Evolutionary conservation across 441 rosid species (phyloP).

Genomic region (Aquilaria agallochum): DNA sequence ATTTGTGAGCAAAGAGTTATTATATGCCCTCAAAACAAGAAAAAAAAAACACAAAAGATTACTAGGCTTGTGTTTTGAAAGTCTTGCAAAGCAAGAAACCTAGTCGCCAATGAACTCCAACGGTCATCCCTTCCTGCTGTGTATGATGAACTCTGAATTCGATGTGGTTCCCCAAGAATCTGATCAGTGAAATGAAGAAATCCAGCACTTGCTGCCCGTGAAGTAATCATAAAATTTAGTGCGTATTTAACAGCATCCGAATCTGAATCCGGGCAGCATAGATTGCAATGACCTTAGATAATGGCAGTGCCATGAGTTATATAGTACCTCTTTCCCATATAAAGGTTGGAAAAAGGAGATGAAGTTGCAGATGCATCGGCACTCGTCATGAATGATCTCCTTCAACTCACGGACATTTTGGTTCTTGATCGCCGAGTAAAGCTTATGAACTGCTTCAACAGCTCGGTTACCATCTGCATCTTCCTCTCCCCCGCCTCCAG

Average conservation of each 20-base stretch:
- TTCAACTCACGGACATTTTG: slow-evolving; percentile 44
- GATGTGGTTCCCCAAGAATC: slow-evolving; percentile 45
- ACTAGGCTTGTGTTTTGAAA: not conserved
- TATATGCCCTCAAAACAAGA: not conserved
- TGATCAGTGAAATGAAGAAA: slow-evolving; percentile 48
- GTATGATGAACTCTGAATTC: slow-evolving; percentile 55
- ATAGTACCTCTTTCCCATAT: slow-evolving; percentile 65
- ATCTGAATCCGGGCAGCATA: too few relatives aligned
- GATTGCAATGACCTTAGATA: not conserved
- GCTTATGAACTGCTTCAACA: slow-evolving; percentile 56
- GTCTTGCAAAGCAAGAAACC: slow-evolving; percentile 27
- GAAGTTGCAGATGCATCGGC: slow-evolving; percentile 61
- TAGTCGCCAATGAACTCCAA: slow-evolving; percentile 64
- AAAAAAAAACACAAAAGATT: slow-evolving; percentile 2
- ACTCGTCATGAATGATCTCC: slow-evolving; percentile 63
- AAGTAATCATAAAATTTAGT: not conserved
- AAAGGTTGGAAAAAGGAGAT: slow-evolving; percentile 41
- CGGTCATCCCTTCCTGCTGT: slow-evolving; percentile 53
- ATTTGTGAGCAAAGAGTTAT: not conserved
- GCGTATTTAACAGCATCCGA: too few relatives aligned
- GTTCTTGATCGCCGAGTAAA: slow-evolving; percentile 47
- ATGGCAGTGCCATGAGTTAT: not conserved
- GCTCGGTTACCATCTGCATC: slow-evolving; percentile 36
- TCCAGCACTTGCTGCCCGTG: slow-evolving; percentile 60
- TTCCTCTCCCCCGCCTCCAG: slow-evolving; percentile 24